Evolutionary conservation across 352 stramenopile species (phyloP).

Genomic region (Thraustochytrium sp.): DNA sequence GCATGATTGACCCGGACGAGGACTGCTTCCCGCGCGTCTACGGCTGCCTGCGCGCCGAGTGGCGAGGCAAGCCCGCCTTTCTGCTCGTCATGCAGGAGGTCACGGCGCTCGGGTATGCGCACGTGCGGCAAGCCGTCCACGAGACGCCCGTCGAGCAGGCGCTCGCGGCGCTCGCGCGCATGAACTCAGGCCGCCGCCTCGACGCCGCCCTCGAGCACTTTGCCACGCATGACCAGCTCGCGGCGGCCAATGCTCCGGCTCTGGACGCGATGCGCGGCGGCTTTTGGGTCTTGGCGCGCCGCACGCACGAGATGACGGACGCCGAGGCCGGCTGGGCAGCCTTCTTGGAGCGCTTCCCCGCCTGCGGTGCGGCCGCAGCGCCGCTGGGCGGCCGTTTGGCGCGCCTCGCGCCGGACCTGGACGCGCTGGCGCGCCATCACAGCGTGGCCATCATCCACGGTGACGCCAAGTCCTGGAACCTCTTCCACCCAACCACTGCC

Average conservation of each 20-base stretch:
- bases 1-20: neutral
- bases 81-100: slow-evolving; percentile 19
- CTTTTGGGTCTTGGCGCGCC: slow-evolving; percentile 16
- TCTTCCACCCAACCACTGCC: neutral
- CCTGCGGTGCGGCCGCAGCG: too few species aligned
- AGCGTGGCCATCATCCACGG: slow-evolving; percentile 1
- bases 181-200: neutral
- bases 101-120: neutral
- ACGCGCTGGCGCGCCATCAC: neutral
- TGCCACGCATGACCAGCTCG: neutral
- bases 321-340: neutral
- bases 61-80: neutral
- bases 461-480: slow-evolving; percentile 35
- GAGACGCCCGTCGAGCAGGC: neutral
- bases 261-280: neutral
- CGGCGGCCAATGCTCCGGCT: neutral
- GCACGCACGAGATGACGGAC: neutral
- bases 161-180: neutral
- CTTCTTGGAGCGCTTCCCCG: neutral
- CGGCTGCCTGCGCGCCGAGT: neutral
- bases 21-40: neutral
- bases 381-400: neutral
- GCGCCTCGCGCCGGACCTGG: neutral
- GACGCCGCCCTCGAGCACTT: neutral
- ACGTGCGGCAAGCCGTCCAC: neutral